Conservation (phyloP, 2,329 filamentous ascomycete species). For the Monosporascus ibericus region DNA sequence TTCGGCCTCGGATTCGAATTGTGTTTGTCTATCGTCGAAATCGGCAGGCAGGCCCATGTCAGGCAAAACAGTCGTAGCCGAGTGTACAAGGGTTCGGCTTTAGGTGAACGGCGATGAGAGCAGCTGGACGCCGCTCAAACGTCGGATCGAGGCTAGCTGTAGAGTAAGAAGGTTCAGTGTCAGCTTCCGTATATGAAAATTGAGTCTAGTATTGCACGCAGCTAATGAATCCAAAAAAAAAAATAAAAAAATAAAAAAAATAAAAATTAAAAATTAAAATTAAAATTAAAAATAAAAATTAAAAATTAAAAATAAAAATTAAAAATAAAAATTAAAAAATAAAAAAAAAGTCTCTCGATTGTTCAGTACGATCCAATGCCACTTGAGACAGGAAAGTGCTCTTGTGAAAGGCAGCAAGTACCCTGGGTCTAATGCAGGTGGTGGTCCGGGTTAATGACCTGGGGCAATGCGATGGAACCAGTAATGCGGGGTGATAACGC, state of each 20-base stretch:
- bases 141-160: not conserved
- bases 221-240: too few relatives aligned
- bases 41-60: constrained; percentile 62
- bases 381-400: too few relatives aligned
- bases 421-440: not conserved
- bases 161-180: not conserved
- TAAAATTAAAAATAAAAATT: too few relatives aligned
- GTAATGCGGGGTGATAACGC: not conserved
- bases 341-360: too few relatives aligned
- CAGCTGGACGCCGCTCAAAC: constrained; percentile 7
- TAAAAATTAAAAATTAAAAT: too few relatives aligned
- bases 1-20: constrained; percentile 54
- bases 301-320: too few relatives aligned
- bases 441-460: not conserved
- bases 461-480: not conserved
- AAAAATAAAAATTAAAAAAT: too few relatives aligned
- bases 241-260: too few relatives aligned
- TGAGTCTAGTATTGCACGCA: too few relatives aligned
- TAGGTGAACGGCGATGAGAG: constrained; percentile 3
- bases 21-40: constrained; percentile 62
- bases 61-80: constrained; percentile 41
- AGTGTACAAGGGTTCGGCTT: not conserved
- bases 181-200: not conserved
- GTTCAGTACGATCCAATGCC: too few relatives aligned
- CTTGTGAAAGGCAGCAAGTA: too few relatives aligned